Conservation (phyloP, 768 basidiomycete species). For the Favolaschia claudopus region DNA sequence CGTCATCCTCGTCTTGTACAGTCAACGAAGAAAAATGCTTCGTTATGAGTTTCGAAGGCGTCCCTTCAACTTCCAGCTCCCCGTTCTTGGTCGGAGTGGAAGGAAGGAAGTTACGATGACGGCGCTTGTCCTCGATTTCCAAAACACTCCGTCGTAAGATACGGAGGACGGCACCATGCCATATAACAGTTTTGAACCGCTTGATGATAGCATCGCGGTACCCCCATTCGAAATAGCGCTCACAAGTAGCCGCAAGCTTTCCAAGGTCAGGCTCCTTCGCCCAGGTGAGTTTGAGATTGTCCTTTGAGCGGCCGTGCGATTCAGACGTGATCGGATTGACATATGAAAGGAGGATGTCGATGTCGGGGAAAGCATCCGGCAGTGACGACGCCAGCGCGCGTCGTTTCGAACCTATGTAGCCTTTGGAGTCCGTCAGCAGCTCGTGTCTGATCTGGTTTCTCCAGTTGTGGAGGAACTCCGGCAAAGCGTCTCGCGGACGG, state of each 20-base stretch:
- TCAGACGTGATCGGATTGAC: conserved; percentile 80
- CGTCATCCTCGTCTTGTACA: conserved; percentile 45
- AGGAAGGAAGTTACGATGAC: conserved; percentile 24
- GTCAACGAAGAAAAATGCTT: conserved; percentile 61
- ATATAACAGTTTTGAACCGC: conserved; percentile 83
- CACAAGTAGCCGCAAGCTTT: conserved; percentile 80
- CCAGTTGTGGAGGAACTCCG: conserved; percentile 69
- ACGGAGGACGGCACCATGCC: conserved; percentile 76
- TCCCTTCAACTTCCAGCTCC: conserved; percentile 43
- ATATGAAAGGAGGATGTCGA: conserved; percentile 81
- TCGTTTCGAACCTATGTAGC: conserved; percentile 69
- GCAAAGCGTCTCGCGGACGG: conserved; percentile 51
- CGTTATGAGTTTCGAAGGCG: conserved; percentile 63
- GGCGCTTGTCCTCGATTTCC: conserved; percentile 46
- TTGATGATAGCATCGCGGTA: conserved; percentile 83
- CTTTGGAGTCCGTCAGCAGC: conserved; percentile 72
- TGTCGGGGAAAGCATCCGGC: conserved; percentile 71
- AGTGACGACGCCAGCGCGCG: conserved; percentile 69
- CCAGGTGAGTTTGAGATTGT: conserved; percentile 50
- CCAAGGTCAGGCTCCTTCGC: conserved; percentile 71
- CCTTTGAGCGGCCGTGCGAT: conserved; percentile 52
- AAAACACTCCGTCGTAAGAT: conserved; percentile 72
- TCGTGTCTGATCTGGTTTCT: conserved; percentile 66
- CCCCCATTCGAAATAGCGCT: conserved; percentile 93
- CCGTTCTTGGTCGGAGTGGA: conserved; percentile 46